Evolutionary conservation across 1,139 yeast species (phyloP).

Genomic region (Nadsonia commutata): DNA sequence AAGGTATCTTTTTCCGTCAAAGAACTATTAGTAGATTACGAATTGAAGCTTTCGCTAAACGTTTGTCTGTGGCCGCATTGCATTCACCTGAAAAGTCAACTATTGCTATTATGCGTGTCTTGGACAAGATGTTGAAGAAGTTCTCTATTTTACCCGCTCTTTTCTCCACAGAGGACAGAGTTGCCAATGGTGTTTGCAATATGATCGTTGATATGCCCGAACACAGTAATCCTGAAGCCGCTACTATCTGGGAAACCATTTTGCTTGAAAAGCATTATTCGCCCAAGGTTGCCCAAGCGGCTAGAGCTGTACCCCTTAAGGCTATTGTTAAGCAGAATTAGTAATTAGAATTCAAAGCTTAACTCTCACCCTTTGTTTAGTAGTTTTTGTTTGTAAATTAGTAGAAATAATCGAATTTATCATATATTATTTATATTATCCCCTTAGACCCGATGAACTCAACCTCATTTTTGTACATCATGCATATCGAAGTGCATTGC

Average conservation of each 20-base stretch:
- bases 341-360: not conserved
- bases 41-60: constrained; percentile 71
- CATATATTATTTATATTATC: no score
- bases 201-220: constrained; percentile 55
- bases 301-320: constrained; percentile 16
- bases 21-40: constrained; percentile 57
- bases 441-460: no score
- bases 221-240: constrained; percentile 73
- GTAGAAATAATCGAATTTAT: no score
- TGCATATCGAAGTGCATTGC: no score
- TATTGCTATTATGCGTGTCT: constrained; percentile 58
- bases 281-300: constrained; percentile 54
- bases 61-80: constrained; percentile 49
- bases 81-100: constrained; percentile 84
- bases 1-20: constrained; percentile 67
- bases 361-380: not conserved
- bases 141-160: constrained; percentile 53
- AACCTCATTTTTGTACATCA: no score
- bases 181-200: constrained; percentile 61
- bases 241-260: constrained; percentile 79
- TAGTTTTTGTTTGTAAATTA: not conserved
- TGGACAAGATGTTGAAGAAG: constrained; percentile 60
- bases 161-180: constrained; percentile 77
- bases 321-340: not conserved
- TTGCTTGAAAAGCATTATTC: constrained; percentile 69